Base-by-base conservation (phyloP, 1,284 basidiomycete species). In the Amylostereum chailletii region DNA sequence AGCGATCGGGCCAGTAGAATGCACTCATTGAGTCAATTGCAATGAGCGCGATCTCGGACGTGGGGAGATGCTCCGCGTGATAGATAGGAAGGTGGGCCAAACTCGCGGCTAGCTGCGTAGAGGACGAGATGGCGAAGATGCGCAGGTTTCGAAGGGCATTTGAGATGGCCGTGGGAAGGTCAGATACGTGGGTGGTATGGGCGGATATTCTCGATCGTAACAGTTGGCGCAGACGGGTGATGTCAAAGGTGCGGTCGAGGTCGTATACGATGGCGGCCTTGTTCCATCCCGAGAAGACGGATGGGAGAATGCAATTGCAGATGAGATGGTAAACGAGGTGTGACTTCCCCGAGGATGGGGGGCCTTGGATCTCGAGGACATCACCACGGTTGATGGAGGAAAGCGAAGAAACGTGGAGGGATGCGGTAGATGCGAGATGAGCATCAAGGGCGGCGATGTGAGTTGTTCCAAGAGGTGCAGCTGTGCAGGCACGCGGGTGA, bases 1-100 rank as follows among this genome's bases (percentile, higher is more conserved):
- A 82, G 37, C 84, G 79, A 61, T 92, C 87, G 6, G 71, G 57
- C 87, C 88, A 90, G 65, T 86, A 79, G 61, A 86, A 89, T 0
- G 85, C 62, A 61, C 83, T 85, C 50, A 90, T 66, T 5, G 86
- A 86, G 64, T 92, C 89, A 39, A 92, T 67, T 10, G 77, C 79
- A 30, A 89, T 61, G 47, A 88, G 59, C 9, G 77, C 80, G 19
- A 88, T 72, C 53, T 79, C 78, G 42, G 68, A 62, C 45, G 74
- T 61, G 32, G 74, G 67, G 52, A 83, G 70, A 48, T 70, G 63
- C 26, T 60, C 60, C 4, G 66, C 60, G 56, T 82, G 79, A 58
- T 83, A 83, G 3, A 61, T 59, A 6, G 79, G 71, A n/a, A 91
- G 69, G 54, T 77, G 64, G 10, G 71, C 61, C 51, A 92, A 67